Base-by-base conservation (phyloP, 2,329 filamentous ascomycete species). In the Truncatella angustata region DNA sequence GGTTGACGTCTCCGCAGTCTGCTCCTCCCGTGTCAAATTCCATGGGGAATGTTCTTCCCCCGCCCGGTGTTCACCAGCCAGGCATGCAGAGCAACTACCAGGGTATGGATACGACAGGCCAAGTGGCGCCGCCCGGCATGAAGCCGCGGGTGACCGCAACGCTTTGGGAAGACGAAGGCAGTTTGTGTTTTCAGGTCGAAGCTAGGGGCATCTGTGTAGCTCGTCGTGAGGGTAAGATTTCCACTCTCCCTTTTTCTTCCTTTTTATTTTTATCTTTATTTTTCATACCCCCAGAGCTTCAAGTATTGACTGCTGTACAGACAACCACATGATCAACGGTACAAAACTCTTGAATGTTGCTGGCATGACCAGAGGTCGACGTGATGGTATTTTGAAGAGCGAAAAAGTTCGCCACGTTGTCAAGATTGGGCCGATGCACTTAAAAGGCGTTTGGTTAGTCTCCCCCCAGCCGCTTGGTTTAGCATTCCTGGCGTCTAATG, bases 391-490 rank as follows among this genome's bases (percentile, higher is more conserved):
- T 60, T 73, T 99, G 53, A 99, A 99, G 76, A 97, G 93, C 69
- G 94, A 97, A 73, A 99, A 97, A 73, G 85, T 92, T 52, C 86
- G 94, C 60, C 92, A 97, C 70, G 94, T 97, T 11, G 94, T 97
- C 55, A 99, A 99, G 75, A 97, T 99, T 68, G 94, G 94, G 0
- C 94, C 94, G 4, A 99, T 99, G 94, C 94, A 97, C 68, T 75
- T 99, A 40, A 99, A 99, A 75, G 94, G 94, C 65, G 92, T 96
- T 60, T 96, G 92, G 91, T 95, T 80, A 75, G 88, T 76, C 23
- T 28, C 12, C 32, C 39, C 18, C 16, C 18, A 51, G 23, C 24
- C 49, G 40, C 14, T 37, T 37, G 14, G 23, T 14, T n/a, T 12
- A n/a, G 53, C 47, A 43, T 48, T 51, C 50, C 45, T 53, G 50